phyloP scores from a whole-genome alignment of 2,329 filamentous ascomycete species.

The Pyrenophora teres region DNA sequence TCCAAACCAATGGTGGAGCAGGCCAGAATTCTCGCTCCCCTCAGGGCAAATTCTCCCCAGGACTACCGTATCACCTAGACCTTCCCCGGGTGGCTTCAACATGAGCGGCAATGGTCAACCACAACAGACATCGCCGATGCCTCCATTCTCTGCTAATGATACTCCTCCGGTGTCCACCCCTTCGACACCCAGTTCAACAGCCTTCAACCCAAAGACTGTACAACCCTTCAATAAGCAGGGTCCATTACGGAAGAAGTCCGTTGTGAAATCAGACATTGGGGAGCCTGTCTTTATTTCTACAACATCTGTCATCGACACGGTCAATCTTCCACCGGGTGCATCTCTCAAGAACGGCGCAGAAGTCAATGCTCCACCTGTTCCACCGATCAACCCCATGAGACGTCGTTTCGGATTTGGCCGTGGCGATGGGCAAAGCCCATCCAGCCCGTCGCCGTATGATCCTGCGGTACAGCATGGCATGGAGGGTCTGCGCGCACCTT shows the following conservation, averaged over 20 bases:
- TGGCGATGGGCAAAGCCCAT: slow-evolving; percentile 40
- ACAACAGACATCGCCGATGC: slow-evolving; percentile 52
- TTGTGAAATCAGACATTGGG: slow-evolving; percentile 66
- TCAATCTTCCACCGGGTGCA: slow-evolving; percentile 61
- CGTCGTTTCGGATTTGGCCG: slow-evolving; percentile 54
- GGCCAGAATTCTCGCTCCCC: slow-evolving; percentile 31
- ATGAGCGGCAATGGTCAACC: slow-evolving; percentile 35
- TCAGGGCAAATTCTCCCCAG: slow-evolving; percentile 34
- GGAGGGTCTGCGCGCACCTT: slow-evolving; percentile 40
- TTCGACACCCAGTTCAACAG: slow-evolving; percentile 48
- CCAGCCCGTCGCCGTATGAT: slow-evolving; percentile 30
- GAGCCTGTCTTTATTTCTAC: slow-evolving; percentile 61
- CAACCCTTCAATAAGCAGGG: slow-evolving; percentile 36
- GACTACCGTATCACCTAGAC: slow-evolving; percentile 44
- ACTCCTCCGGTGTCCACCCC: slow-evolving; percentile 59
- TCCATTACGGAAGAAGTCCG: slow-evolving; percentile 58
- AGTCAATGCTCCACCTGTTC: slow-evolving; percentile 52
- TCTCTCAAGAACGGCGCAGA: slow-evolving; percentile 58
- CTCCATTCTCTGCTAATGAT: slow-evolving; percentile 57
- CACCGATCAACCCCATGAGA: slow-evolving; percentile 64
- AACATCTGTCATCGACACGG: slow-evolving; percentile 63
- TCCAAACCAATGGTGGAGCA: slow-evolving; percentile 36
- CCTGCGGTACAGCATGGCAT: slow-evolving; percentile 45
- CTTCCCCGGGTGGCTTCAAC: slow-evolving; percentile 44
- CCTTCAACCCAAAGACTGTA: slow-evolving; percentile 37